Percentiles rank a stretch among this genome's conserved stretches.
Conservation (phyloP, 2,329 filamentous ascomycete species). For the Colletotrichum truncatum region DNA sequence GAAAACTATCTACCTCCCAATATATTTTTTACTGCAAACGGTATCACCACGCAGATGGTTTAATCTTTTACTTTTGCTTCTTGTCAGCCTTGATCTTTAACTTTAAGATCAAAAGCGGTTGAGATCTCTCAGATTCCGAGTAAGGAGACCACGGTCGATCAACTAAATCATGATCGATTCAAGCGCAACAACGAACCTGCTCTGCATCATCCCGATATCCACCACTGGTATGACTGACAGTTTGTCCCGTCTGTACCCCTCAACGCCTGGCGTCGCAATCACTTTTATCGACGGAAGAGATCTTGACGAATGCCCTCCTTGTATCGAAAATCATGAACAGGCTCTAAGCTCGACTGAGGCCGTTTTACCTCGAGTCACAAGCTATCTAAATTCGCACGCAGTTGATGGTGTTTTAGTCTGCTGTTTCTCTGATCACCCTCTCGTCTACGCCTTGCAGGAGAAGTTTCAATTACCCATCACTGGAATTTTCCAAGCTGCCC, state of each 20-base stretch:
- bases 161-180: not conserved
- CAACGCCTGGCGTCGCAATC: not conserved
- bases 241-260: not conserved
- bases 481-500: slow-evolving; percentile 13
- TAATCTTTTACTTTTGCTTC: too few species aligned
- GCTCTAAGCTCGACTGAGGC: not conserved
- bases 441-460: slow-evolving; percentile 6
- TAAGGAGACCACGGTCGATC: not conserved
- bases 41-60: too few species aligned
- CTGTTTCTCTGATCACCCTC: slow-evolving; percentile 25
- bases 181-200: not conserved
- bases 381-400: not conserved
- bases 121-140: not conserved
- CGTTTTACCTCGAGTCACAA: not conserved
- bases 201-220: slow-evolving; percentile 24
- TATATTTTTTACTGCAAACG: too few species aligned
- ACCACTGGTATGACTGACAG: slow-evolving; percentile 22
- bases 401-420: slow-evolving; percentile 16
- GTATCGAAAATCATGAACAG: slow-evolving; percentile 15
- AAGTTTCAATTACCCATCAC: not conserved
- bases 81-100: too few species aligned
- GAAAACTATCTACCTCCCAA: too few species aligned
- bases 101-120: not conserved
- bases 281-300: slow-evolving; percentile 12
- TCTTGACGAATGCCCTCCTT: slow-evolving; percentile 1